phyloP scores from a whole-genome alignment of 176 grass and related monocot genomes.

The Musa schizocarpa region DNA sequence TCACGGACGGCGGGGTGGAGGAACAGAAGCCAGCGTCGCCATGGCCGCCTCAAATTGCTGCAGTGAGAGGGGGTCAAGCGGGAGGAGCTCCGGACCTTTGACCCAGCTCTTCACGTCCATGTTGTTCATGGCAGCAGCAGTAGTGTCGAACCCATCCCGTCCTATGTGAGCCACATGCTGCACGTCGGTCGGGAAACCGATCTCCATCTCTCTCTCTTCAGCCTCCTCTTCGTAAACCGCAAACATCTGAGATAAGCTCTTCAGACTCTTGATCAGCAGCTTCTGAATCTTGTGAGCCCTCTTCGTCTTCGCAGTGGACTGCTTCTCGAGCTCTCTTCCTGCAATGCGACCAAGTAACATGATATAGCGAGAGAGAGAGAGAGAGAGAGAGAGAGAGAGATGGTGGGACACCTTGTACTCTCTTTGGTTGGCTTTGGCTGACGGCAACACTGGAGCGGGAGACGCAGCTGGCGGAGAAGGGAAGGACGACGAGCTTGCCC shows the following conservation, averaged over 20 bases:
- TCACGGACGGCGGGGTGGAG: not conserved
- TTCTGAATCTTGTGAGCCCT: slow-evolving; percentile 39
- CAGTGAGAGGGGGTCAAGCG: slow-evolving; percentile 38
- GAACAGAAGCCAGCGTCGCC: not conserved
- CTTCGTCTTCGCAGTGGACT: not conserved
- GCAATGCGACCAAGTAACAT: not conserved
- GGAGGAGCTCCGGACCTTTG: slow-evolving; percentile 40
- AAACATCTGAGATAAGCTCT: slow-evolving; percentile 53
- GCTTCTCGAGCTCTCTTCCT: not conserved
- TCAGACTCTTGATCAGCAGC: slow-evolving; percentile 60
- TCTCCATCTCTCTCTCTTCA: slow-evolving; percentile 33
- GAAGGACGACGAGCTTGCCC: not conserved
- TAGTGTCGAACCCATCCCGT: slow-evolving; percentile 33
- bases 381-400: not conserved
- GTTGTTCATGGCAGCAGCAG: not conserved
- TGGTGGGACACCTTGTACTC: not conserved
- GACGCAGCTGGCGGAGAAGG: slow-evolving; percentile 8
- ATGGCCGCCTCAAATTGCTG: slow-evolving; percentile 52
- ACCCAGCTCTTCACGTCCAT: slow-evolving; percentile 19
- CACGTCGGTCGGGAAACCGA: slow-evolving; percentile 62
- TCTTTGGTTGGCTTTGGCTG: not conserved
- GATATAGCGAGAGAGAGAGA: not conserved
- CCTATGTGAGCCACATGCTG: slow-evolving; percentile 71
- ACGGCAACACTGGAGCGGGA: not conserved
- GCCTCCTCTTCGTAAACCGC: slow-evolving; percentile 17